Percentiles rank a stretch among this genome's conserved stretches.
phyloP scores from a whole-genome alignment of 495 filamentous ascomycete species.

The Ramalina intermedia region DNA sequence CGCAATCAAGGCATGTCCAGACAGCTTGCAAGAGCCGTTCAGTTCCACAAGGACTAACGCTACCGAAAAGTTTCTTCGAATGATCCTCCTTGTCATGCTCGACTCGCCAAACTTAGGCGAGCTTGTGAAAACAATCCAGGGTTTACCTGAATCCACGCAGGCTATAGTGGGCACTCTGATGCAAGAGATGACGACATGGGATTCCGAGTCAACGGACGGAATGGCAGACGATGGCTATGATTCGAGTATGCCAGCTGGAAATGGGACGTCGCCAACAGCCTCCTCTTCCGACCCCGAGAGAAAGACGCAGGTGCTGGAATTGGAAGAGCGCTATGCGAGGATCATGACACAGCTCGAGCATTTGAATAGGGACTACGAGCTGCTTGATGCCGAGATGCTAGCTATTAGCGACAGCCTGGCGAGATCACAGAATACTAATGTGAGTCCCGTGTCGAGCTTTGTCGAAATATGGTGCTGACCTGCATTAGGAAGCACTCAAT shows the following conservation, averaged over 20 bases:
- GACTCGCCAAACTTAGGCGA: constrained; percentile 37
- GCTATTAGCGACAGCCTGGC: constrained; percentile 32
- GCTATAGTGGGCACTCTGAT: constrained; percentile 1
- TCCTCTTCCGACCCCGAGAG: constrained; percentile 13
- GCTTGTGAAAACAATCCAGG: constrained; percentile 39
- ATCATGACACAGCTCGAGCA: constrained; percentile 35
- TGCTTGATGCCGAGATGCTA: constrained; percentile 35
- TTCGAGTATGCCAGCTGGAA: not conserved
- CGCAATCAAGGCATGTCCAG: constrained; percentile 2
- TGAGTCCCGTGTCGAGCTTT: not conserved
- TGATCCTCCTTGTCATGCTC: constrained; percentile 49
- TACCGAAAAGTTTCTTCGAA: constrained; percentile 43
- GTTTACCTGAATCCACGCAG: constrained; percentile 16
- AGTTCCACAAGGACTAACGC: constrained; percentile 19
- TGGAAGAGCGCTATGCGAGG: constrained; percentile 41
- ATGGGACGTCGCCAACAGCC: not conserved
- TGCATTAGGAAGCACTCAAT: constrained; percentile 26
- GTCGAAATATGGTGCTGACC: not conserved
- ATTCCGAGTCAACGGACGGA: not conserved
- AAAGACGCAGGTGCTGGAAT: constrained; percentile 34
- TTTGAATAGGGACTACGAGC: constrained; percentile 36
- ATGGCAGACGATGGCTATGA: not conserved
- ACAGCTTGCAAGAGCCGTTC: not conserved
- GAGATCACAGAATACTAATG: constrained; percentile 43
- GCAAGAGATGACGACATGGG: constrained; percentile 2